Evolutionary conservation across 495 filamentous ascomycete species (phyloP), one percentile per base, ranked within the genome.

Genomic region (Halenospora varia): DNA sequence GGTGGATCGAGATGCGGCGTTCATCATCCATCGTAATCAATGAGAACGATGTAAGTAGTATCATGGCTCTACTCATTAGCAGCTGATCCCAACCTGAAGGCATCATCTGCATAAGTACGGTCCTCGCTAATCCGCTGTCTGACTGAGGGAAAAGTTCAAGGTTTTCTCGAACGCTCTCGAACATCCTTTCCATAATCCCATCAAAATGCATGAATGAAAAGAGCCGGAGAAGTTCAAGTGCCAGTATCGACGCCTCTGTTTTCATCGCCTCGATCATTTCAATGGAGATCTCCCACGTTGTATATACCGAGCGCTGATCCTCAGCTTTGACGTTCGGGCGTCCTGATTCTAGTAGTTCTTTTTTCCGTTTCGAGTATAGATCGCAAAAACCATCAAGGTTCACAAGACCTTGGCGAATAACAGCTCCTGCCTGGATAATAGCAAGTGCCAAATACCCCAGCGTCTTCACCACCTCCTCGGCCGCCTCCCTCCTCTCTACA

Each of bases 151-250:
- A 9, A 47, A 20, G 15, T 45, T 51, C 10, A 51, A 47, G 25
- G 20, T 57, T 57, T 1, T 25, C n/a, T 2, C 48, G 10, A 8
- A 53, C 35, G 17, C 22, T 44, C 11, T 57, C 19, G 42, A 66
- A 66, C 19, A 64, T 48, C 17, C 50, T 40, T 56, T 57, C 45
- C 17, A 42, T 50, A 44, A 69, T 68, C 11, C 51, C 53, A 41
- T 65, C 65, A 51, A 66, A 71, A 56, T 75, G 73, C 55, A 73
- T 64, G 47, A 72, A 75, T 10, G 71, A 65, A 53, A 75, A 72
- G 20, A 61, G 58, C 55, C 56, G 53, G 23, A 62, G 40, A 4
- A 68, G 55, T 25, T 68, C 61, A 9, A 66, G 35, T 2, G 67
- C 69, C 52, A 10, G 61, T 53, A 41, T 66, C 45, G 4, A n/a